A percentile compares a stretch with the other conserved stretches of the same genome.
Conservation (phyloP, 805 yeast species). For the Cyberlindnera mrakii region DNA sequence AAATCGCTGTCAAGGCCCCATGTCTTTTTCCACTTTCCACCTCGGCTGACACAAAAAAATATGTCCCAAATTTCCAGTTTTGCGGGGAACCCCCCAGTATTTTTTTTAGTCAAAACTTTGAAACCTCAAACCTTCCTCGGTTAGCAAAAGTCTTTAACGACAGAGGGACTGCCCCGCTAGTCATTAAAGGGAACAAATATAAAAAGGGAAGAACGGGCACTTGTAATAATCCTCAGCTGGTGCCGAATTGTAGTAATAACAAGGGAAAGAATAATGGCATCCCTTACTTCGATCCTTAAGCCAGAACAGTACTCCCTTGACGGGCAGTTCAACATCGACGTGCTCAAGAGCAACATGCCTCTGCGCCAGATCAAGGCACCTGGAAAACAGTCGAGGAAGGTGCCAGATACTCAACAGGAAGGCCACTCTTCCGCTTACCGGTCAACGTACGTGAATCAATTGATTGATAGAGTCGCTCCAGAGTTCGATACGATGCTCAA, state of each 20-base stretch:
- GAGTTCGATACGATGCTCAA: constrained; percentile 35
- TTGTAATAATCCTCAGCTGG: too few relatives aligned
- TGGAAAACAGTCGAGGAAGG: not conserved
- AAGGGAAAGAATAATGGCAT: not conserved
- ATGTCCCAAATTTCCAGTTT: too few relatives aligned
- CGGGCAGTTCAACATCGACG: constrained; percentile 5
- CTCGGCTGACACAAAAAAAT: too few relatives aligned
- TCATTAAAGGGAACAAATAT: too few relatives aligned
- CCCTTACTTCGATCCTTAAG: constrained; percentile 4
- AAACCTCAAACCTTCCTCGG: too few relatives aligned
- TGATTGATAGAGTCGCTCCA: constrained; percentile 35
- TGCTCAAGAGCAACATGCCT: constrained; percentile 1
- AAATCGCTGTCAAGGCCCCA: too few relatives aligned
- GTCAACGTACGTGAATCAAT: constrained; percentile 27
- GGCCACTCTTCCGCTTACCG: constrained; percentile 43
- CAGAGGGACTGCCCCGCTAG: too few relatives aligned
- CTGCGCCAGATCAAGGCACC: constrained; percentile 1
- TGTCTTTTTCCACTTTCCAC: too few relatives aligned
- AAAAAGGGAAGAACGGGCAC: too few relatives aligned
- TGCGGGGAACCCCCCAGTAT: too few relatives aligned
- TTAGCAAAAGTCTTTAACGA: too few relatives aligned
- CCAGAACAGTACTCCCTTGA: constrained; percentile 1
- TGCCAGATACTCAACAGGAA: constrained; percentile 30
- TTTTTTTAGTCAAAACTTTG: too few relatives aligned
- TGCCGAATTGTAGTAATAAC: not conserved